Base-by-base conservation (phyloP, 192 early-diverging fungal genomes). In the Chytriomyces sp. region DNA sequence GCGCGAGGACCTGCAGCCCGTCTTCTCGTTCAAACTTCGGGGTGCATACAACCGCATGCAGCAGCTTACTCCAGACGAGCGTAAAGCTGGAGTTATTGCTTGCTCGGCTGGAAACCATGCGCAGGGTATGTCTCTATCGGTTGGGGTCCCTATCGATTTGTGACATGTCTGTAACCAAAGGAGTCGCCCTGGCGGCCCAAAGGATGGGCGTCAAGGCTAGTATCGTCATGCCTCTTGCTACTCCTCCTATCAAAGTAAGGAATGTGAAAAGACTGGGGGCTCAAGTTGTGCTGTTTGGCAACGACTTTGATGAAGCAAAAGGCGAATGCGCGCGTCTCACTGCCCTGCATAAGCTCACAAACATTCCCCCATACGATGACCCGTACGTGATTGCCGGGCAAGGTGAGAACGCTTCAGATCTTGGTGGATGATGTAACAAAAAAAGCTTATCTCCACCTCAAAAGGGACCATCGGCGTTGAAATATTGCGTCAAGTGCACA, bases 91-190 rank as follows among this genome's bases (percentile, higher is more conserved):
- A 5, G 94, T 99, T 38, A 92, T 98, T 65, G 94, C 94, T 3
- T 98, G 95, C 74, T 96, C 94, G 56, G 96, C 96, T n/a, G 94
- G 93, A 25, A 99, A 99, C 82, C 96, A 99, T 76, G 96, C 98
- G 14, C 98, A 98, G 80, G 95, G 94, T 73, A 41, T 66, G 19
- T 56, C 25, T 14, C 38, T 63, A n/a, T n/a, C n/a, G n/a, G n/a
- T n/a, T n/a, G n/a, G n/a, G n/a, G n/a, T 4, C 25, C 49, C 37
- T 30, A 14, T 76, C 33, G 28, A 70, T 76, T 44, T 71, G 36
- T 78, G 28, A n/a, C 14, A 2, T 14, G 2, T 25, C 14, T 75
- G 33, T 14, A 17, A 74, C 30, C 56, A 56, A 39, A 78, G 84
- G 85, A 26, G 96, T 98, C 6, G 98, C 98, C 8, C 83, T 93